Evolutionary conservation across 2,329 filamentous ascomycete species (phyloP).

Genomic region (Acephala macrosclerotiorum): DNA sequence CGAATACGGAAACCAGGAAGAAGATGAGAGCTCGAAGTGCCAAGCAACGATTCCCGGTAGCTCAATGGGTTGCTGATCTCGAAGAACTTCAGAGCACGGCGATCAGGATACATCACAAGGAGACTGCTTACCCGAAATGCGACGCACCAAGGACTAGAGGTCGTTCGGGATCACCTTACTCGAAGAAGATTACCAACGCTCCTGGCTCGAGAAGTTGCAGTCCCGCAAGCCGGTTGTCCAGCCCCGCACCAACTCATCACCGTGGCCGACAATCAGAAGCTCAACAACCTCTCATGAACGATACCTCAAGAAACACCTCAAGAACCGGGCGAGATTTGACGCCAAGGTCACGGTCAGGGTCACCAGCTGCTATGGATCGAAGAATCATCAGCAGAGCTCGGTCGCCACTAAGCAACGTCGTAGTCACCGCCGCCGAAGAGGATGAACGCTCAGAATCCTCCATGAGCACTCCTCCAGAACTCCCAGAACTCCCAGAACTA

Average conservation of each 20-base stretch:
- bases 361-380: background rate
- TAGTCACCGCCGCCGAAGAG: background rate
- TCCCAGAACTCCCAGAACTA: background rate
- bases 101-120: conserved; percentile 1
- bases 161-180: background rate
- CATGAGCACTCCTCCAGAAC: background rate
- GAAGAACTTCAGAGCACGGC: conserved; percentile 5
- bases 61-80: conserved; percentile 6
- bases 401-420: background rate
- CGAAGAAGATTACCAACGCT: background rate
- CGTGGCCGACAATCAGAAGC: conserved; percentile 2
- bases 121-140: background rate
- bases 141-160: background rate
- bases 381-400: background rate
- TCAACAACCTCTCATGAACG: background rate
- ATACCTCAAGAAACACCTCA: background rate
- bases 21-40: conserved; percentile 8
- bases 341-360: background rate
- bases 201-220: background rate
- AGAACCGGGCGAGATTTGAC: background rate
- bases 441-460: background rate
- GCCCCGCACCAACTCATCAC: conserved; percentile 1
- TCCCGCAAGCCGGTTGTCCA: background rate
- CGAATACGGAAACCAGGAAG: background rate
- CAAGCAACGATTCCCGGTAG: conserved; percentile 3